Percentiles rank a stretch among this genome's conserved stretches.
Evolutionary conservation across 441 rosid species (phyloP).

Genomic region (Erodium texanum): DNA sequence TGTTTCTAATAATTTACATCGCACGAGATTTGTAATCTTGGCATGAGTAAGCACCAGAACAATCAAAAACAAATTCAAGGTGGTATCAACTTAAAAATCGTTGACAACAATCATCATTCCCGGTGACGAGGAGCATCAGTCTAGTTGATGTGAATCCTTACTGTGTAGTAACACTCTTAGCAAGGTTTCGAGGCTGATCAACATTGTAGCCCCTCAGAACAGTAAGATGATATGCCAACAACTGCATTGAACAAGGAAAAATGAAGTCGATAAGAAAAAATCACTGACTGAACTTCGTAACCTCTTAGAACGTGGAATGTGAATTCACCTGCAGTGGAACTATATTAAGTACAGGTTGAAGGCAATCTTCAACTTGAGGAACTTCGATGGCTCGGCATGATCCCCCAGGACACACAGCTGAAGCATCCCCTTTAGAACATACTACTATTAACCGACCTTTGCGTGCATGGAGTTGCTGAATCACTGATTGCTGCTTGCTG

Average conservation of each 20-base stretch:
- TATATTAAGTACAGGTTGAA: conserved; percentile 81
- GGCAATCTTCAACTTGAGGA: conserved; percentile 90
- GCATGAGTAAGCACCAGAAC: neutral
- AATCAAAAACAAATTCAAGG: neutral
- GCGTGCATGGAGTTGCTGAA: conserved; percentile 92
- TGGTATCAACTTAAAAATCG: too few relatives aligned
- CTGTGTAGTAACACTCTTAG: conserved; percentile 91
- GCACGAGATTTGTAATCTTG: too few relatives aligned
- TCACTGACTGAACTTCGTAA: too few relatives aligned
- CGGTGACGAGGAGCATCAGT: neutral
- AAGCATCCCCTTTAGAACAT: conserved; percentile 70
- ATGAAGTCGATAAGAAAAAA: neutral
- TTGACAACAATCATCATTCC: too few relatives aligned
- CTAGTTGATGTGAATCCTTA: conserved; percentile 19
- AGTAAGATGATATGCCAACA: conserved; percentile 90
- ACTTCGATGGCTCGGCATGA: conserved; percentile 73
- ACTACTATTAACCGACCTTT: conserved; percentile 78
- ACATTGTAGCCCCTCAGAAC: conserved; percentile 87
- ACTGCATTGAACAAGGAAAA: conserved; percentile 31
- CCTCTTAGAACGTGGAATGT: too few relatives aligned
- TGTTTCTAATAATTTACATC: neutral
- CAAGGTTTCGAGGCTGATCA: conserved; percentile 94
- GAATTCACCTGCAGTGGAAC: conserved; percentile 72
- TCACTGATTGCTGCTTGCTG: conserved; percentile 93
- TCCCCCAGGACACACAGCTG: conserved; percentile 54